Conservation (phyloP, 768 basidiomycete genomes). For the Chalciporus piperatus region DNA sequence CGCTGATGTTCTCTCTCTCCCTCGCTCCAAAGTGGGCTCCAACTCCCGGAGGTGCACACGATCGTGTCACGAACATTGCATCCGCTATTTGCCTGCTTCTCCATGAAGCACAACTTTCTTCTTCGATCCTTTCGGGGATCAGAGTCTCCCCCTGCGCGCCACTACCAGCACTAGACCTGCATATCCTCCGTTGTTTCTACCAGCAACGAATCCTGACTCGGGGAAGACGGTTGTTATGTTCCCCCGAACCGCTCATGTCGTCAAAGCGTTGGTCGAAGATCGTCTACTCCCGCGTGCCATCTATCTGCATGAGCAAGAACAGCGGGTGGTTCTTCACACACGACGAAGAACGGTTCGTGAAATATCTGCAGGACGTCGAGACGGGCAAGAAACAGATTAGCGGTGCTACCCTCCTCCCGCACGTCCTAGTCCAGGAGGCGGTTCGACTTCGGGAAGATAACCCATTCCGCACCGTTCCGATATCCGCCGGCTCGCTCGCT, state of each 20-base stretch:
- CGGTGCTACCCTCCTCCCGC: constrained; percentile 67
- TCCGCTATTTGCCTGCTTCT: constrained; percentile 61
- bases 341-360: constrained; percentile 56
- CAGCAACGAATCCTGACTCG: constrained; percentile 61
- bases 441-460: too few species aligned
- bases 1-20: constrained; percentile 34
- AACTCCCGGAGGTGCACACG: constrained; percentile 54
- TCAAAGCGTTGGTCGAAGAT: constrained; percentile 57
- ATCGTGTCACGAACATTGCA: constrained; percentile 60
- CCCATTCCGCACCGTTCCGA: too few species aligned
- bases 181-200: constrained; percentile 53
- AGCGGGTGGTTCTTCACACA: constrained; percentile 51
- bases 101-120: constrained; percentile 33
- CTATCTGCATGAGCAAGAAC: constrained; percentile 61
- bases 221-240: constrained; percentile 42
- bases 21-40: constrained; percentile 75
- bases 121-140: constrained; percentile 13
- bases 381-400: constrained; percentile 53
- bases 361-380: constrained; percentile 57
- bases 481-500: neutral
- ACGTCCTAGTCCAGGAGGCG: constrained; percentile 53
- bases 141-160: too few species aligned
- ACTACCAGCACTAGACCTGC: constrained; percentile 29
- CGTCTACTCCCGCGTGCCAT: constrained; percentile 55
- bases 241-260: constrained; percentile 65